Evolutionary conservation across 2,329 filamentous ascomycete genomes (phyloP).

Genomic region (Aspergillus calidoustus): DNA sequence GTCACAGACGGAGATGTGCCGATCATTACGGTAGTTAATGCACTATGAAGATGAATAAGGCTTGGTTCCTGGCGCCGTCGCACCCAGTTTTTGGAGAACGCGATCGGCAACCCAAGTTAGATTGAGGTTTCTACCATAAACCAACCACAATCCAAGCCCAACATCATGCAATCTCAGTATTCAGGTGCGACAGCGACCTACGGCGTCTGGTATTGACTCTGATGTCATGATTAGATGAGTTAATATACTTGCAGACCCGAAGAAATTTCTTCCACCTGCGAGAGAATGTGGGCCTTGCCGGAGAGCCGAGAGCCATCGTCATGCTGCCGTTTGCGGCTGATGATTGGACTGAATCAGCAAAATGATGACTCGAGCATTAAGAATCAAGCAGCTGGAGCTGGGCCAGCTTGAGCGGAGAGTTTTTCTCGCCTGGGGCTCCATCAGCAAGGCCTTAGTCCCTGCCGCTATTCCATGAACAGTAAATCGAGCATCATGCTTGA

Average conservation of each 20-base stretch:
- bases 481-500: conserved; percentile 11
- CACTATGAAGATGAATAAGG: neutral
- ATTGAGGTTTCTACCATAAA: too few relatives aligned
- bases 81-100: neutral
- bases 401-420: neutral
- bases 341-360: conserved; percentile 12
- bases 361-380: neutral
- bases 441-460: conserved; percentile 9
- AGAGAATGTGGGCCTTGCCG: conserved; percentile 7
- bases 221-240: neutral
- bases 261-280: neutral
- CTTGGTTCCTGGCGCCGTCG: neutral
- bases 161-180: neutral
- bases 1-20: neutral
- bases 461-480: conserved; percentile 20
- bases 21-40: neutral
- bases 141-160: neutral
- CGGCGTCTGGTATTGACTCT: neutral
- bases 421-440: conserved; percentile 4
- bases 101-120: neutral
- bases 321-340: conserved; percentile 13
- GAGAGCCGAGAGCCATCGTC: conserved; percentile 15
- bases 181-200: neutral
- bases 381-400: neutral
- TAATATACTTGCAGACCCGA: neutral